Conservation (phyloP, 495 filamentous ascomycete genomes). For the Hypoxylon subgilvum region DNA sequence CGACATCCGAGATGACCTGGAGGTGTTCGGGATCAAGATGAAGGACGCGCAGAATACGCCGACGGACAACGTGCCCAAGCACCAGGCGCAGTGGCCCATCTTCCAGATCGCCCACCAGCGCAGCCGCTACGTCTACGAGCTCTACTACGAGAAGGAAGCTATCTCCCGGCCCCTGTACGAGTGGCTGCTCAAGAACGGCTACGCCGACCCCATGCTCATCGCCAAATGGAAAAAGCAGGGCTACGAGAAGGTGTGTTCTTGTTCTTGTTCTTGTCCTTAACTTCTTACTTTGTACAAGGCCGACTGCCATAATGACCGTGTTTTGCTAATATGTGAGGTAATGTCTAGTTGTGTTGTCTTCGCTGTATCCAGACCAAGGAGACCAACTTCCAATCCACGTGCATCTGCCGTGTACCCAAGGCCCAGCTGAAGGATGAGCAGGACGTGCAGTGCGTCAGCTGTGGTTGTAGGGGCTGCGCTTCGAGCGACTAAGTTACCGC, state of each 20-base stretch:
- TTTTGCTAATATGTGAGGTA: conserved; percentile 9
- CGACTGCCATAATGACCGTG: too few relatives aligned
- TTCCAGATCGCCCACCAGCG: conserved; percentile 98
- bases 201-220: conserved; percentile 92
- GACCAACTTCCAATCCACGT: conserved; percentile 97
- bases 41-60: conserved; percentile 89
- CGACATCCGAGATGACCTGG: conserved; percentile 94
- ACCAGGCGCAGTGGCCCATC: conserved; percentile 94
- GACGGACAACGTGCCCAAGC: conserved; percentile 62
- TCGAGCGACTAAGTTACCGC: conserved; percentile 72
- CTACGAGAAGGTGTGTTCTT: conserved; percentile 82
- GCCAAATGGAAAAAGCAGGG: conserved; percentile 99
- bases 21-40: conserved; percentile 97
- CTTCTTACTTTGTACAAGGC: too few relatives aligned
- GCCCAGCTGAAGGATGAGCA: conserved; percentile 90
- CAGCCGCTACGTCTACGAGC: conserved; percentile 90
- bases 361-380: conserved; percentile 98
- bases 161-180: conserved; percentile 92
- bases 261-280: conserved; percentile 1
- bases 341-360: conserved; percentile 79
- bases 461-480: conserved; percentile 89
- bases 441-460: conserved; percentile 91
- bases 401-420: conserved; percentile 94
- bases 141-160: conserved; percentile 97
- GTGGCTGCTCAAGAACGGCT: conserved; percentile 94